Evolutionary conservation across 768 basidiomycete species (phyloP).

Genomic region (Crepidotus variabilis): DNA sequence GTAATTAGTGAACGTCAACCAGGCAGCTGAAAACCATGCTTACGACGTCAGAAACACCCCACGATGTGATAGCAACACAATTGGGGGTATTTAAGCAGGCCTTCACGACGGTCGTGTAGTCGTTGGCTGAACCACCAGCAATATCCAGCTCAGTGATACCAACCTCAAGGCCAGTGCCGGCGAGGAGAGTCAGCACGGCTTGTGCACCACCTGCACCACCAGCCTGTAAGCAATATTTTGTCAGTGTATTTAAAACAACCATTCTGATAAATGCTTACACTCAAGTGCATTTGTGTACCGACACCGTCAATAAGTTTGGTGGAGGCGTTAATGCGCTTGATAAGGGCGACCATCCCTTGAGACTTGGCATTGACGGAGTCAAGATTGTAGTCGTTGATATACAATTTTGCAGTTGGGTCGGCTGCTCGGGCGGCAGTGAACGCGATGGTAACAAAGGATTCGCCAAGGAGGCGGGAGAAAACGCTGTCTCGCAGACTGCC

Average conservation of each 20-base stretch:
- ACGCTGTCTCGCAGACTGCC: slow-evolving; percentile 36
- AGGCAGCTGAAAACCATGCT: slow-evolving; percentile 10
- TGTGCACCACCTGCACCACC: slow-evolving; percentile 37
- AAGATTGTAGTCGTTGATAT: slow-evolving; percentile 47
- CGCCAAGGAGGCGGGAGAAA: slow-evolving; percentile 39
- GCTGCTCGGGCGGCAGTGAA: slow-evolving; percentile 40
- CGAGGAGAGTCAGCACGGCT: slow-evolving; percentile 40
- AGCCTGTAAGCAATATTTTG: slow-evolving; percentile 19
- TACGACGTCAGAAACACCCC: slow-evolving; percentile 47
- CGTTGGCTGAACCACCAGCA: slow-evolving; percentile 30
- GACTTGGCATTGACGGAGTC: slow-evolving; percentile 48
- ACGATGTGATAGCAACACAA: slow-evolving; percentile 45
- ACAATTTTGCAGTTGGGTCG: slow-evolving; percentile 37
- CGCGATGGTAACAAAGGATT: slow-evolving; percentile 40
- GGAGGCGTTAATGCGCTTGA: slow-evolving; percentile 34
- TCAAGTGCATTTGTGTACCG: slow-evolving; percentile 46
- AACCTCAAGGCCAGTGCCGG: slow-evolving; percentile 35
- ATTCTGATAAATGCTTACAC: slow-evolving; percentile 12
- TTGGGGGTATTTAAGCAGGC: slow-evolving; percentile 40
- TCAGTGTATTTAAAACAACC: not conserved
- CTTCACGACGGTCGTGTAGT: slow-evolving; percentile 41
- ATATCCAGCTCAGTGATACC: slow-evolving; percentile 51
- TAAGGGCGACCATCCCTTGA: slow-evolving; percentile 33
- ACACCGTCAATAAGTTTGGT: slow-evolving; percentile 44
- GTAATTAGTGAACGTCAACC: too few species aligned